A percentile compares a stretch with the other conserved stretches of the same genome.
phyloP scores from a whole-genome alignment of 1,284 basidiomycete species.

The Naganishia albida region DNA sequence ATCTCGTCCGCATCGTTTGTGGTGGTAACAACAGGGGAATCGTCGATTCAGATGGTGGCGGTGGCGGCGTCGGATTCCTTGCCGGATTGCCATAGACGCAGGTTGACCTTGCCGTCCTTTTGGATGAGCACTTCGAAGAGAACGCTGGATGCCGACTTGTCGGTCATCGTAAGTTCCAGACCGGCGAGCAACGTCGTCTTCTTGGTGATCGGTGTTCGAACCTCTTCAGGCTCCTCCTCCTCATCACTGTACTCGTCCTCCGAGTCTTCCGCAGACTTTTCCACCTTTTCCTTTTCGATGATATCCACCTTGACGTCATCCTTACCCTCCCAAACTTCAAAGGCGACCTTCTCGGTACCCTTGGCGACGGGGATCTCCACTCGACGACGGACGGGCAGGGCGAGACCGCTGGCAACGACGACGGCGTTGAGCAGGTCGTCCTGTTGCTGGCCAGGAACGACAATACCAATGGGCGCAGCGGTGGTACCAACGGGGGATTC shows the following conservation, averaged over 20 bases:
- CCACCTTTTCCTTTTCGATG: conserved; percentile 52
- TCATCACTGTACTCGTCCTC: conserved; percentile 42
- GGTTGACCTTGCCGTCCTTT: conserved; percentile 55
- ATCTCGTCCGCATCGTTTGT: neutral
- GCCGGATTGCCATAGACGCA: conserved; percentile 25
- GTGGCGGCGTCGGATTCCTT: conserved; percentile 15
- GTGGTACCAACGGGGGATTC: conserved; percentile 64
- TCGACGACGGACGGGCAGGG: conserved; percentile 73
- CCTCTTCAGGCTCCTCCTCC: conserved; percentile 64
- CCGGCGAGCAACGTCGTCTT: conserved; percentile 59
- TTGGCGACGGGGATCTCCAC: conserved; percentile 70
- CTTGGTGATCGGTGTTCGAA: conserved; percentile 68
- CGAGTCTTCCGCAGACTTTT: conserved; percentile 54
- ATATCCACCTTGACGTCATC: conserved; percentile 76
- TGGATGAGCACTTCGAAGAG: conserved; percentile 67
- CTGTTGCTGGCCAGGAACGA: conserved; percentile 62
- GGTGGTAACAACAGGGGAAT: neutral
- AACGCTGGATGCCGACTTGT: conserved; percentile 61
- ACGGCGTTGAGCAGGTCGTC: conserved; percentile 59
- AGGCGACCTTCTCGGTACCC: conserved; percentile 62
- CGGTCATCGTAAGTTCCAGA: conserved; percentile 61
- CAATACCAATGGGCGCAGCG: conserved; percentile 69
- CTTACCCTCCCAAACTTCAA: conserved; percentile 87
- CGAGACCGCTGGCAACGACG: conserved; percentile 70
- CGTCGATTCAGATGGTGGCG: conserved; percentile 27